Base-by-base conservation (phyloP, 306 rosid genomes). In the Styphnolobium japonicum region DNA sequence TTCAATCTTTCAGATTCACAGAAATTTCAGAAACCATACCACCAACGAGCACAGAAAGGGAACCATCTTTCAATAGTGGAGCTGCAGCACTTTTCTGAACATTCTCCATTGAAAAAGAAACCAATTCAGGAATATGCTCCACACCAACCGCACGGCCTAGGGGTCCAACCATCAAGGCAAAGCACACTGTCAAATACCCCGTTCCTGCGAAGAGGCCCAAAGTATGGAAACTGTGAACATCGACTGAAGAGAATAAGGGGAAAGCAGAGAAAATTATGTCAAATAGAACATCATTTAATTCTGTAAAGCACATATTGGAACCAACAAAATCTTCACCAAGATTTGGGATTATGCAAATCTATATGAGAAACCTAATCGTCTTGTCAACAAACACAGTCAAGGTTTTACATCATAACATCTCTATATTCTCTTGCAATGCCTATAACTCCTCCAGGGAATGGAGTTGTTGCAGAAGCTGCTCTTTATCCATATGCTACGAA, bases 41-140 rank as follows among this genome's bases (percentile, higher is more conserved):
- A 7, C 89, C 94, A 18, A 73, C 87, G 79, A 91, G 94, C 70
- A 96, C 78, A 1, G 92, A 84, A 67, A 96, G 99, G 67, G 98
- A 90, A 27, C 94, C 96, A 29, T 93, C 96, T 71, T 86, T 86
- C 85, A 93, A 70, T 7, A 77, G 84, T 7, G 89, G 63, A 63
- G 97, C 96, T 18, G 96, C 98, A n/a, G 97, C 92, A 84, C 96
- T 90, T 78, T 91, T 93, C 70, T 91, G 85, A 66, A 96, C 89
- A 77, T 93, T 96, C 79, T 78, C 72, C 64, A 73, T 66, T n/a
- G 99, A 92, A 52, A 87, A 84, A 76, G 91, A 85, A 69, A 80
- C 96, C 85, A 96, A 83, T 82, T 96, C 99, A 23, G 98, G 98
- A 88, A 96, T 96, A 79, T 96, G 99, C 64, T 96, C 99, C 52